phyloP scores from a whole-genome alignment of 169 alveolate genomes.

The Eimeria tenella region DNA sequence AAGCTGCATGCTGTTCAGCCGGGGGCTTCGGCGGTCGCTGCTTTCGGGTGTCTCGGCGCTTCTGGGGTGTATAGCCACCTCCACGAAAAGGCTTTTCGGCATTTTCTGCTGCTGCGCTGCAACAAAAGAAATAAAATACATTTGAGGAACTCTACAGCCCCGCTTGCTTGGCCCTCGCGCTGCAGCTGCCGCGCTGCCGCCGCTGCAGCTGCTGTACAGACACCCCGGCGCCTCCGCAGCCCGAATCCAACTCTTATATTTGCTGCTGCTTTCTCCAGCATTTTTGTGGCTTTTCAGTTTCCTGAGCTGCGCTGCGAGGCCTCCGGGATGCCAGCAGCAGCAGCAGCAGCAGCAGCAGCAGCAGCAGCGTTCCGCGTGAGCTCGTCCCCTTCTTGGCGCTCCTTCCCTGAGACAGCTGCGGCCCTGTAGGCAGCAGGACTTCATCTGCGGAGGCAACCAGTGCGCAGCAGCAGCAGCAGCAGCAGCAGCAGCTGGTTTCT shows the following conservation, averaged over 20 bases:
- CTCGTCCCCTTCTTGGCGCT: no score
- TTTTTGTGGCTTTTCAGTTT: neutral
- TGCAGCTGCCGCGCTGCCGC: neutral
- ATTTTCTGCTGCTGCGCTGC: neutral
- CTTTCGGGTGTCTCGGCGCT: neutral
- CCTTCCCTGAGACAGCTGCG: no score
- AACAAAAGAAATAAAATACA: no score
- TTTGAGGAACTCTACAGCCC: no score
- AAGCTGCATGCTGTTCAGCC: neutral
- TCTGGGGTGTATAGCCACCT: neutral
- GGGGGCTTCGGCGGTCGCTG: neutral
- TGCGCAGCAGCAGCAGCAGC: no score
- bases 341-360: slow-evolving; percentile 32
- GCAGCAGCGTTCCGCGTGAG: neutral
- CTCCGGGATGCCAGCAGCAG: neutral
- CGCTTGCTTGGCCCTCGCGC: neutral
- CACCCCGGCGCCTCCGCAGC: neutral
- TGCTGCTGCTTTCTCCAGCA: neutral
- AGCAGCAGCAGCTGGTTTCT: no score
- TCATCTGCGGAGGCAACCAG: no score
- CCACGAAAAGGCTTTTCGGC: neutral
- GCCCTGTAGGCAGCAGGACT: no score
- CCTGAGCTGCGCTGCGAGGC: neutral
- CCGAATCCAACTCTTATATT: no score
- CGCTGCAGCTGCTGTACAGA: neutral